phyloP scores from a whole-genome alignment of 352 stramenopile species.

The Globisporangium cystogenes region DNA sequence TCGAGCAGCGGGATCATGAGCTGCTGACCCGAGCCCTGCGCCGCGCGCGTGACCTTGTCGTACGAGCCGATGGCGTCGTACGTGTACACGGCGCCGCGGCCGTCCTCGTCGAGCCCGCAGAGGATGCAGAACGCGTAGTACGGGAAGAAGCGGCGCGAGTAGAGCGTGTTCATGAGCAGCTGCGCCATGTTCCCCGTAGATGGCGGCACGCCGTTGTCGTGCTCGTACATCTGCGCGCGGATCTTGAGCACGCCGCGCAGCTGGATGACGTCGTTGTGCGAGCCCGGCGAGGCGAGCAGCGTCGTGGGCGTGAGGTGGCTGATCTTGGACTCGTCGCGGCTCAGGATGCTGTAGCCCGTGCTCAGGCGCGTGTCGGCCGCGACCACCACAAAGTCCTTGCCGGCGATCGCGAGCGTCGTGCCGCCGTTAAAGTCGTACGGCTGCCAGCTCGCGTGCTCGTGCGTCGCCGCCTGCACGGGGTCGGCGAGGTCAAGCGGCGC shows the following conservation, averaged over 20 bases:
- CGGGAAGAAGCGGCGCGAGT: conserved; percentile 98
- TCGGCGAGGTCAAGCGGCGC: conserved; percentile 32
- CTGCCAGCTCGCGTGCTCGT: conserved; percentile 60
- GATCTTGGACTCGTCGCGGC: conserved; percentile 92
- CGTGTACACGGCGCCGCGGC: conserved; percentile 96
- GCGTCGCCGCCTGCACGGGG: conserved; percentile 24
- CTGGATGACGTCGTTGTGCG: conserved; percentile 86
- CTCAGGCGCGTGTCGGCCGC: conserved; percentile 95
- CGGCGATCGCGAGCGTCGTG: conserved; percentile 91
- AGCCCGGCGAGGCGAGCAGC: conserved; percentile 72
- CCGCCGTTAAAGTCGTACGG: conserved; percentile 86
- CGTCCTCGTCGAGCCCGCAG: conserved; percentile 94
- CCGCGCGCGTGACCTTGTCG: conserved; percentile 68
- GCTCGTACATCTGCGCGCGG: conserved; percentile 85
- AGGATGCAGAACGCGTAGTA: conserved; percentile 99
- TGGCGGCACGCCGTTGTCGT: conserved; percentile 96
- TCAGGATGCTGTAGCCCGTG: conserved; percentile 97
- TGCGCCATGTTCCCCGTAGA: conserved; percentile 91
- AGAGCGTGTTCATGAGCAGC: conserved; percentile 97
- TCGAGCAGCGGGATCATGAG: conserved; percentile 98
- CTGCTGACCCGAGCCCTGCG: conserved; percentile 90
- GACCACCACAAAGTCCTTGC: conserved; percentile 95
- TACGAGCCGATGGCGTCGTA: conserved; percentile 97
- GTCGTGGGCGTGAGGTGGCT: conserved; percentile 64
- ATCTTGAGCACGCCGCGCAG: conserved; percentile 76